Evolutionary conservation across 2,329 filamentous ascomycete genomes (phyloP).

Genomic region (Epichloe scottii): DNA sequence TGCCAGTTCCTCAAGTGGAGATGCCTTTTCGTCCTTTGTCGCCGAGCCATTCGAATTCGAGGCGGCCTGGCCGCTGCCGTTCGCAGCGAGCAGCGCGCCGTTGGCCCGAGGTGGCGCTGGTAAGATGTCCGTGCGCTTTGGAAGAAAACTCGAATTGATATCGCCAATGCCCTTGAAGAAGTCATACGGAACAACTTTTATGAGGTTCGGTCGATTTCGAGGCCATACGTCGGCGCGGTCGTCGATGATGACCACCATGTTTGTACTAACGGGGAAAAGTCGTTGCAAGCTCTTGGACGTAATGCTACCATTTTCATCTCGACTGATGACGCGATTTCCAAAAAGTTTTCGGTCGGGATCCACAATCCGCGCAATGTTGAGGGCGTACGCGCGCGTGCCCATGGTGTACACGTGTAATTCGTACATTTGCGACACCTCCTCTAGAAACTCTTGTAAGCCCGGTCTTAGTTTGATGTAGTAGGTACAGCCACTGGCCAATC

Average conservation of each 20-base stretch:
- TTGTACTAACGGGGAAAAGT: constrained; percentile 89
- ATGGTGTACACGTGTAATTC: constrained; percentile 98
- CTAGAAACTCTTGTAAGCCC: constrained; percentile 68
- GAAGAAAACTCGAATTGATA: constrained; percentile 95
- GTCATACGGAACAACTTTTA: constrained; percentile 91
- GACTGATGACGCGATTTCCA: constrained; percentile 86
- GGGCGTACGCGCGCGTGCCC: constrained; percentile 93
- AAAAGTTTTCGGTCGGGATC: constrained; percentile 85
- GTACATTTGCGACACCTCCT: constrained; percentile 66
- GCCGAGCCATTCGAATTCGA: not conserved
- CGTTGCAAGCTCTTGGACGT: constrained; percentile 81
- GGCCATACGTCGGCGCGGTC: constrained; percentile 94
- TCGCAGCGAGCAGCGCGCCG: constrained; percentile 7
- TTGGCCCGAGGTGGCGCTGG: constrained; percentile 17
- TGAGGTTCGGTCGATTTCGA: constrained; percentile 78
- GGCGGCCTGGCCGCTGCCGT: not conserved
- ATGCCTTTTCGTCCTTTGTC: constrained; percentile 15
- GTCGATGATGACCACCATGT: constrained; percentile 99
- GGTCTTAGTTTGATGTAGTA: constrained; percentile 98
- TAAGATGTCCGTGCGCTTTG: constrained; percentile 54
- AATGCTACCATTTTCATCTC: constrained; percentile 92
- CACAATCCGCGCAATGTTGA: constrained; percentile 83
- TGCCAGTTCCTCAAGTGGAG: constrained; percentile 61
- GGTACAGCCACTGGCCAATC: constrained; percentile 61
- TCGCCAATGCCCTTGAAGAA: constrained; percentile 98